Evolutionary conservation across 2,329 filamentous ascomycete genomes (phyloP).

Genomic region (Exophiala lecanii-corni): DNA sequence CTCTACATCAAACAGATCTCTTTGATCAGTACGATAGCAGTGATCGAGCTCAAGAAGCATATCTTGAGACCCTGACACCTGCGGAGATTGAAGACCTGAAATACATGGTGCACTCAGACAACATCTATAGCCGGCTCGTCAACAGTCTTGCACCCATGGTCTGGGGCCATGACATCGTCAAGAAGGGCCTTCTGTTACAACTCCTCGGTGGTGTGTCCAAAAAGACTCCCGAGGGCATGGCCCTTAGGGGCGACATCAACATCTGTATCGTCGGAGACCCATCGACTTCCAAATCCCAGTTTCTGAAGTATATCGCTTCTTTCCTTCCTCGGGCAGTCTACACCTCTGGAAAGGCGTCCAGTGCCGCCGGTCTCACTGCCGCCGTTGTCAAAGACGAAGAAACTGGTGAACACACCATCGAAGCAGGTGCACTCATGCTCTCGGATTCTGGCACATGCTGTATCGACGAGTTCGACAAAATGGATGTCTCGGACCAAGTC

Average conservation of each 20-base stretch:
- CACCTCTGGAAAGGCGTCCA: constrained; percentile 95
- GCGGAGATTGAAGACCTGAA: constrained; percentile 88
- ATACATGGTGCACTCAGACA: constrained; percentile 88
- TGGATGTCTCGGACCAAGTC: constrained; percentile 95
- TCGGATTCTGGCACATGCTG: constrained; percentile 95
- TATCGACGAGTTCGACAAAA: constrained; percentile 99
- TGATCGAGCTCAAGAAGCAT: constrained; percentile 82
- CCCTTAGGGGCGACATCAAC: constrained; percentile 94
- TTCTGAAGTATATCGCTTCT: constrained; percentile 86
- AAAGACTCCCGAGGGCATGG: constrained; percentile 87
- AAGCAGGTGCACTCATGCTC: constrained; percentile 95
- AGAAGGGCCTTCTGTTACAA: constrained; percentile 91
- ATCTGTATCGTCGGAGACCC: constrained; percentile 98
- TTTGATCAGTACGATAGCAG: constrained; percentile 65
- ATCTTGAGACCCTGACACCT: constrained; percentile 77
- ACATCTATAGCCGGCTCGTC: constrained; percentile 89
- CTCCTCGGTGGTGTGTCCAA: constrained; percentile 95
- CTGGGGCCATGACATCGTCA: constrained; percentile 94
- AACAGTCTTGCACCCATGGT: constrained; percentile 95
- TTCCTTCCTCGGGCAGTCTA: constrained; percentile 96
- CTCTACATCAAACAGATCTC: constrained; percentile 68
- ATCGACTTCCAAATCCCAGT: constrained; percentile 95
- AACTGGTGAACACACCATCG: constrained; percentile 97
- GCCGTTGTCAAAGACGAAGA: constrained; percentile 98
- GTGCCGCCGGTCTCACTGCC: constrained; percentile 92